These are phyloP conservation scores for Trypanosoma rangeli DNA, from an alignment of 208 protist species.

Conservation along the genomic window DNA sequence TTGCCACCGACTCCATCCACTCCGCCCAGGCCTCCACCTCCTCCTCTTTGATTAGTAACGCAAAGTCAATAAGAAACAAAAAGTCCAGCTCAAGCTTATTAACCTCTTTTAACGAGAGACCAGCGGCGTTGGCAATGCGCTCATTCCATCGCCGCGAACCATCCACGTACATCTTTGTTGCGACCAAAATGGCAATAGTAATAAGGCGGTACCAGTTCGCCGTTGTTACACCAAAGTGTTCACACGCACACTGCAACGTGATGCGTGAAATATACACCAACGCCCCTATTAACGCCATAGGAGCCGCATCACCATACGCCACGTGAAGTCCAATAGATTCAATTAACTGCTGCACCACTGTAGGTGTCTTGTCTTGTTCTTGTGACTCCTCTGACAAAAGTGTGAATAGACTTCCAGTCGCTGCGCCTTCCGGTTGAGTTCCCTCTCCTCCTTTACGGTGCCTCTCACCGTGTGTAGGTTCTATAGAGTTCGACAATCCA, in stretches of 20 bases:
- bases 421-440: background rate
- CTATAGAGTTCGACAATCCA: background rate
- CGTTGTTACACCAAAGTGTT: constrained; percentile 54
- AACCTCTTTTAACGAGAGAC: constrained; percentile 62
- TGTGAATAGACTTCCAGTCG: constrained; percentile 5
- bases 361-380: constrained; percentile 6
- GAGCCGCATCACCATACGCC: constrained; percentile 38
- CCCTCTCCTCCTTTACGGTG: background rate
- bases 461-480: background rate
- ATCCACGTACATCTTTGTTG: constrained; percentile 89
- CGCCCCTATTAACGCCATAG: constrained; percentile 77
- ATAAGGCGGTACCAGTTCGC: constrained; percentile 83
- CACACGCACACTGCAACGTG: constrained; percentile 39
- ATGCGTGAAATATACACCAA: constrained; percentile 81
- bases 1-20: constrained; percentile 78
- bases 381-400: constrained; percentile 3
- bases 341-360: constrained; percentile 38
- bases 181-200: constrained; percentile 64
- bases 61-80: constrained; percentile 84
- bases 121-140: constrained; percentile 49
- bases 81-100: constrained; percentile 79
- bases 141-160: constrained; percentile 53
- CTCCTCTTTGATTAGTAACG: constrained; percentile 65
- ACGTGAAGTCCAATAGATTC: constrained; percentile 33
- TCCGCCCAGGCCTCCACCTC: constrained; percentile 72